phyloP scores from a whole-genome alignment of 176 grass and related monocot genomes.

The Canna indica region DNA sequence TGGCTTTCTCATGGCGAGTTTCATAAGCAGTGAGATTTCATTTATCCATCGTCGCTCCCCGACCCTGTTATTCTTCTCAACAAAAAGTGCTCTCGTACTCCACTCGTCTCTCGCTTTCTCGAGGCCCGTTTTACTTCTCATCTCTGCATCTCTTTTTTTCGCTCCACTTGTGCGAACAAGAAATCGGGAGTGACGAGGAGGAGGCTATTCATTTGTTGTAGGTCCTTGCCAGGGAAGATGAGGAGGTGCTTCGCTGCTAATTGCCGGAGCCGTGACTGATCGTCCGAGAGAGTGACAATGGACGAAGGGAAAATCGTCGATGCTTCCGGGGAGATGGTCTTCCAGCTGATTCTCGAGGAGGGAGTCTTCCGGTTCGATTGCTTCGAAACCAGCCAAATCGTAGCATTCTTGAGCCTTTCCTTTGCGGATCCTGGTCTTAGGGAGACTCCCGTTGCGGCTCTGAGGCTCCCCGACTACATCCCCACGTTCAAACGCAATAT shows the following conservation, averaged over 20 bases:
- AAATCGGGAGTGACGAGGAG: no score
- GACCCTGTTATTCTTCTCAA: no score
- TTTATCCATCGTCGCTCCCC: no score
- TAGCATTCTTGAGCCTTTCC: constrained; percentile 55
- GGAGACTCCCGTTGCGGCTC: constrained; percentile 32
- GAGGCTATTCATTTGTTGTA: not conserved
- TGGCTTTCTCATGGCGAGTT: no score
- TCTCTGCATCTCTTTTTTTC: not conserved
- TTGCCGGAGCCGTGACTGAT: not conserved
- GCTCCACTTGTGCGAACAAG: not conserved
- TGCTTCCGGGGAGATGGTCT: constrained; percentile 33
- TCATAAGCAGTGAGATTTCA: no score
- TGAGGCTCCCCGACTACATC: constrained; percentile 28
- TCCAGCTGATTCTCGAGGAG: constrained; percentile 46
- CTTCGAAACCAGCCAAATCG: constrained; percentile 35
- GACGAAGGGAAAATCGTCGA: not conserved
- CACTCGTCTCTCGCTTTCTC: no score
- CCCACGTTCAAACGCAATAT: constrained; percentile 30
- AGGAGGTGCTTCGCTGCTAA: not conserved
- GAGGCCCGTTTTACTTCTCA: no score
- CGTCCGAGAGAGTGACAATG: not conserved
- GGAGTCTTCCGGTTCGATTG: constrained; percentile 86
- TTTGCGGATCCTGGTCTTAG: constrained; percentile 46
- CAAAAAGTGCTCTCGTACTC: no score
- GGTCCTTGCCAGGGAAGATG: not conserved